Conservation (phyloP, 371 early-diverging fungal genomes). For the Conidiobolus incongruus region DNA sequence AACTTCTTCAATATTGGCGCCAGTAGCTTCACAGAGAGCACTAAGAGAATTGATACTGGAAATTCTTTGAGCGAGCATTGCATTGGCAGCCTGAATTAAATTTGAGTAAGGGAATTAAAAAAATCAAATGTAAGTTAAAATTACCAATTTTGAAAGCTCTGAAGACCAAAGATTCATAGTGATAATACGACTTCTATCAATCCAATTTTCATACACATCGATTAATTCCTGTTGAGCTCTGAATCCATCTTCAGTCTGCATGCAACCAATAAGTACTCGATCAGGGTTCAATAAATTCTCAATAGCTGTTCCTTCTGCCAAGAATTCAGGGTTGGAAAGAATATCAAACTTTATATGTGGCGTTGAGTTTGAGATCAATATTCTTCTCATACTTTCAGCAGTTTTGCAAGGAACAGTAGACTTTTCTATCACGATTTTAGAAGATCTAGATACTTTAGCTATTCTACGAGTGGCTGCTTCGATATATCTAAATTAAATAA, state of each 20-base stretch:
- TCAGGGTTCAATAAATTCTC: conserved; percentile 69
- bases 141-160: conserved; percentile 73
- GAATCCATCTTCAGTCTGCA: conserved; percentile 48
- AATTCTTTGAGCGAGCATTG: conserved; percentile 88
- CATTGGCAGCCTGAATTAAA: conserved; percentile 61
- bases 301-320: conserved; percentile 88
- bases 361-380: conserved; percentile 61
- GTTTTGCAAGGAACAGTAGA: conserved; percentile 92
- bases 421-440: conserved; percentile 86
- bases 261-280: conserved; percentile 79
- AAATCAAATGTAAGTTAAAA: conserved; percentile 4
- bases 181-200: conserved; percentile 64
- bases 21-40: conserved; percentile 87
- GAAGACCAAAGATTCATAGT: conserved; percentile 88
- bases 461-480: conserved; percentile 73
- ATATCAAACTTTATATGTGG: conserved; percentile 58
- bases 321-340: conserved; percentile 89
- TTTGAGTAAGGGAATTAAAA: background rate
- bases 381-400: conserved; percentile 69
- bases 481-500: conserved; percentile 28
- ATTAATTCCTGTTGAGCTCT: conserved; percentile 55
- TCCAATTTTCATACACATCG: conserved; percentile 54
- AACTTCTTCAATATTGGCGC: conserved; percentile 87
- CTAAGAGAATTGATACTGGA: conserved; percentile 81
- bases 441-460: conserved; percentile 55